Evolutionary conservation across 169 alveolate genomes (phyloP), one percentile per base, ranked within the genome.

Genomic region (Plasmodium sp.): DNA sequence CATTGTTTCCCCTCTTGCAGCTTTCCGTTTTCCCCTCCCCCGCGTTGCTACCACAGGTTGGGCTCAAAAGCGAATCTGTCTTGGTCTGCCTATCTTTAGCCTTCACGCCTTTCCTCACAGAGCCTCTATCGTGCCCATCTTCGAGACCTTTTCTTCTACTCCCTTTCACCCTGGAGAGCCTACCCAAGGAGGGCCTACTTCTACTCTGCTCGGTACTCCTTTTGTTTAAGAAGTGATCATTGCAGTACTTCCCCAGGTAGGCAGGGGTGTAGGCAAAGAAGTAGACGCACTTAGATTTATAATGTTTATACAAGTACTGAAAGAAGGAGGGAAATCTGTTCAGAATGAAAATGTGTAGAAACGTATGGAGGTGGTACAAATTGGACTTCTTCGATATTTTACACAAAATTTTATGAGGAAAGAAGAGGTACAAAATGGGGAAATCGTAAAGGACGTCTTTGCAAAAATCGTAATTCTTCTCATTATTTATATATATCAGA

Each of bases 211-310:
- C 93, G 18, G 41, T 54, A 75, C 67, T 41, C 33, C 34, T 22
- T 9, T 18, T 33, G 2, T 36, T 36, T 45, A 86, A 51, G 67
- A 75, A 86, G 67, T 75, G 43, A 39, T 79, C 45, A 48, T 86
- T 77, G 41, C 62, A 86, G 33, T 86, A 86, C 51, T 86, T 86
- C 5, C 81, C 85, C 22, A 86, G 6, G 51, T 86, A 86, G 14
- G 93, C 31, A 75, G 93, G 93, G 33, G 93, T 39, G 71, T 86
- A 86, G 5, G 80, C 86, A 86, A 86, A 86, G 27, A 86, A 86
- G 67, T 86, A 86, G 16, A 86, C 12, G 41, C 93, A 86, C 43
- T 77, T 86, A 33, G 81, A 86, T 54, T 58, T 86, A 86, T 86
- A 58, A 75, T 86, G 41, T 79, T 86, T 86, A 45, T 86, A 86